These are phyloP conservation scores for Termitomyces sp. DNA, from an alignment of 768 basidiomycete genomes.

Conservation along the genomic window DNA sequence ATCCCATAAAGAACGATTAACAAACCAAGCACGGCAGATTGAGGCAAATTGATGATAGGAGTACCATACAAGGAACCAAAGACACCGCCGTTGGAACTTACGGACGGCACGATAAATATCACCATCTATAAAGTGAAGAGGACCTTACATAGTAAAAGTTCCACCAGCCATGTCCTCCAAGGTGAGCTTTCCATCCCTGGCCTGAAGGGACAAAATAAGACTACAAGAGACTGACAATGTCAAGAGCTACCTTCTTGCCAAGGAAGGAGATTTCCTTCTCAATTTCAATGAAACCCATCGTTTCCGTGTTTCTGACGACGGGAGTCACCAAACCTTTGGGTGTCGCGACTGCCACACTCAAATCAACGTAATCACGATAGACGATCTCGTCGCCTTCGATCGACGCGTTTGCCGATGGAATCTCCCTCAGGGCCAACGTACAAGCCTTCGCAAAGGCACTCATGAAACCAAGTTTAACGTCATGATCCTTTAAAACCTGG, in stretches of 20 bases:
- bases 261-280: slow-evolving; percentile 89
- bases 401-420: slow-evolving; percentile 89
- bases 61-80: slow-evolving; percentile 97
- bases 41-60: slow-evolving; percentile 98
- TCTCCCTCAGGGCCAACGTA: slow-evolving; percentile 79
- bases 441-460: slow-evolving; percentile 91
- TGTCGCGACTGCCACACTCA: slow-evolving; percentile 94
- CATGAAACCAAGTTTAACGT: slow-evolving; percentile 98
- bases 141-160: slow-evolving; percentile 91
- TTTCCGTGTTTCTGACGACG: slow-evolving; percentile 87
- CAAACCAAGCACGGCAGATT: slow-evolving; percentile 85
- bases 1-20: slow-evolving; percentile 1
- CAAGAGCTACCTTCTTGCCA: slow-evolving; percentile 70
- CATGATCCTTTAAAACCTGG: slow-evolving; percentile 80
- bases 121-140: neutral
- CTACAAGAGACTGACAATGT: neutral
- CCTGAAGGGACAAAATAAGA: slow-evolving; percentile 31
- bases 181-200: slow-evolving; percentile 88
- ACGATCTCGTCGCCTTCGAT: slow-evolving; percentile 95
- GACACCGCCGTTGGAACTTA: slow-evolving; percentile 95
- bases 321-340: slow-evolving; percentile 98
- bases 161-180: slow-evolving; percentile 98
- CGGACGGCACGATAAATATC: slow-evolving; percentile 1
- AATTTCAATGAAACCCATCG: slow-evolving; percentile 81
- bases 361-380: slow-evolving; percentile 87